A percentile compares a stretch with the other conserved stretches of the same genome.
Evolutionary conservation across 2,329 filamentous ascomycete genomes (phyloP).

Genomic region (Knoxdaviesia proteae): DNA sequence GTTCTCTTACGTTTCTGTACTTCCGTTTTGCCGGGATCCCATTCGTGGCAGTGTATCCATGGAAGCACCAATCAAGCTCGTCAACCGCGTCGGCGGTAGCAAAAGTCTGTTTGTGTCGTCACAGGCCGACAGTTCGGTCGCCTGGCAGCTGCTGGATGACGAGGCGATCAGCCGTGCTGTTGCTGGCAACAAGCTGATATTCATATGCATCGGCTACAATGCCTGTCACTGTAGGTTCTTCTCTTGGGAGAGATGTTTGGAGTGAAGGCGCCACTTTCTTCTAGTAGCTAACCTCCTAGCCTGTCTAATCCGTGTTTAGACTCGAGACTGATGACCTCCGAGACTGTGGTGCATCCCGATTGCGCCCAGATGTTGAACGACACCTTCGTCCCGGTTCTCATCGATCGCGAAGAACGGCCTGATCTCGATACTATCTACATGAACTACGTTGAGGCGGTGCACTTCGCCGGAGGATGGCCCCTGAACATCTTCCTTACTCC

Average conservation of each 20-base stretch:
- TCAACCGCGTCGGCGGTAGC: constrained; percentile 16
- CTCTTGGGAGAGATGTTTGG: not conserved
- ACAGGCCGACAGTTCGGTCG: constrained; percentile 63
- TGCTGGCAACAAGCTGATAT: constrained; percentile 70
- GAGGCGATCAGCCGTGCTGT: constrained; percentile 59
- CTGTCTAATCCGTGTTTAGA: constrained; percentile 20
- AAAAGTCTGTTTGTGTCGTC: constrained; percentile 40
- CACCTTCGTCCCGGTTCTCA: constrained; percentile 74
- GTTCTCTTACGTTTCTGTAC: not conserved
- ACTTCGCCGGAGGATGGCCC: constrained; percentile 79
- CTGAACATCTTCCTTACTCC: constrained; percentile 93
- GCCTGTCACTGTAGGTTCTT: constrained; percentile 70
- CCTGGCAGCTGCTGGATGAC: constrained; percentile 76
- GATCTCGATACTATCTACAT: constrained; percentile 94
- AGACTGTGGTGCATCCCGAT: constrained; percentile 70
- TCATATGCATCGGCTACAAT: constrained; percentile 84
- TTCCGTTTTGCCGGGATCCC: not conserved
- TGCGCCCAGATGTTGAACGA: constrained; percentile 69
- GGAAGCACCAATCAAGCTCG: constrained; percentile 1
- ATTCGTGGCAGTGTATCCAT: not conserved
- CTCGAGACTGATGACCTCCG: constrained; percentile 78
- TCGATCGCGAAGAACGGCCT: constrained; percentile 84
- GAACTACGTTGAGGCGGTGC: constrained; percentile 93
- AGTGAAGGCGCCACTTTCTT: not conserved
- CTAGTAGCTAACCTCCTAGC: constrained; percentile 5